These are phyloP conservation scores for Dactylella cylindrospora DNA, from an alignment of 2,329 filamentous ascomycete species.

Conservation along the genomic window DNA sequence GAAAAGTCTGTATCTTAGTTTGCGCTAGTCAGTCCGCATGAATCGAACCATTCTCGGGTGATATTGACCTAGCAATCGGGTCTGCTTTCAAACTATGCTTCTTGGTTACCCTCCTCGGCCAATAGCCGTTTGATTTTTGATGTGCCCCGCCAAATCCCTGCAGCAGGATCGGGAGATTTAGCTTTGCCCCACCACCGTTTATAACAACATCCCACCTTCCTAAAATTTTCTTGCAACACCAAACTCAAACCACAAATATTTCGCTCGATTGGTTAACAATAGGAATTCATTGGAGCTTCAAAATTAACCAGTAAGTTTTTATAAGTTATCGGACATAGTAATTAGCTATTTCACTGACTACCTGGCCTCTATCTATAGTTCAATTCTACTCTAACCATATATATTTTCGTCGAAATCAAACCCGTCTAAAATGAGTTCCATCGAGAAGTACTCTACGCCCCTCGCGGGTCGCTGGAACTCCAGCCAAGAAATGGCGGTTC, in stretches of 20 bases:
- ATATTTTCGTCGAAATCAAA: neutral
- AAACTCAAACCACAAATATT: neutral
- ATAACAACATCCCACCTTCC: slow-evolving; percentile 21
- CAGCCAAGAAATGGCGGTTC: slow-evolving; percentile 71
- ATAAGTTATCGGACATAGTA: neutral
- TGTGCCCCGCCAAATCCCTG: too few species aligned
- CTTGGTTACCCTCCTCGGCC: too few species aligned
- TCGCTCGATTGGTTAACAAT: slow-evolving; percentile 1
- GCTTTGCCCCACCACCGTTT: too few species aligned
- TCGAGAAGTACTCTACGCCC: slow-evolving; percentile 12
- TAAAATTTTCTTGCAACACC: slow-evolving; percentile 19
- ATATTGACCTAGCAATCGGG: too few species aligned
- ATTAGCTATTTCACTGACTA: neutral
- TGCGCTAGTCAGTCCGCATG: too few species aligned
- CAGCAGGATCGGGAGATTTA: too few species aligned
- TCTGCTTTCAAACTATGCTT: too few species aligned
- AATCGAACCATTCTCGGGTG: too few species aligned
- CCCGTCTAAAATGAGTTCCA: slow-evolving; percentile 2
- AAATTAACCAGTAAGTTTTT: neutral
- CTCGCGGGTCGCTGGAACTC: slow-evolving; percentile 61
- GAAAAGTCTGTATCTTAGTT: too few species aligned
- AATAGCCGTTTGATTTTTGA: too few species aligned
- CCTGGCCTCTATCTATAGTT: neutral
- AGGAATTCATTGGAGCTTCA: neutral
- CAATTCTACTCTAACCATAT: too few species aligned